phyloP scores from a whole-genome alignment of 164 flowering plant genomes.

The Cinnamomum chago region DNA sequence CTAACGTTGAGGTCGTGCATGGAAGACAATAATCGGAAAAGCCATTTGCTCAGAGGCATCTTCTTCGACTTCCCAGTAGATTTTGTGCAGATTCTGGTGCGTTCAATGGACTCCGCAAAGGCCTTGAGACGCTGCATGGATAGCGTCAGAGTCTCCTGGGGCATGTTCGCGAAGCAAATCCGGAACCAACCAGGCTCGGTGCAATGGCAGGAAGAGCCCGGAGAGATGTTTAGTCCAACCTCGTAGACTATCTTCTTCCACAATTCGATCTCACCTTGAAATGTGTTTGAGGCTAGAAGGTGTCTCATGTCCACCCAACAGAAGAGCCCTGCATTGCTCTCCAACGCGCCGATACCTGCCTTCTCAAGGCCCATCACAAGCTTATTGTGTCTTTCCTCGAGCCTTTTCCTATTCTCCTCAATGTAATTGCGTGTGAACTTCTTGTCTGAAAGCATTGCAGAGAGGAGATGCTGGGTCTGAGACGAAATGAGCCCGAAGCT shows the following conservation, averaged over 20 bases:
- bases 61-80: constrained; percentile 13
- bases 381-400: constrained; percentile 20
- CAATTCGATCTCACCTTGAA: constrained; percentile 68
- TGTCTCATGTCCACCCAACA: constrained; percentile 94
- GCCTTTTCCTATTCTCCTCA: constrained; percentile 20
- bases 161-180: constrained; percentile 84
- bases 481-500: constrained; percentile 45
- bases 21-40: constrained; percentile 33
- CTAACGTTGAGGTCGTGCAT: neutral
- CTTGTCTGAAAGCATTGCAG: constrained; percentile 26
- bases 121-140: constrained; percentile 48
- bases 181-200: constrained; percentile 93
- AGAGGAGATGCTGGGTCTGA: constrained; percentile 35
- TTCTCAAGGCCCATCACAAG: constrained; percentile 26
- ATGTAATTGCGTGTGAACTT: constrained; percentile 23
- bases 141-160: constrained; percentile 51
- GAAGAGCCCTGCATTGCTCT: constrained; percentile 65
- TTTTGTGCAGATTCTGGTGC: neutral
- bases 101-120: constrained; percentile 28
- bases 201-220: constrained; percentile 89
- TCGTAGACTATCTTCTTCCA: constrained; percentile 75
- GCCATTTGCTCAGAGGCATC: neutral
- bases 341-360: constrained; percentile 22
- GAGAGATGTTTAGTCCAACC: constrained; percentile 70
- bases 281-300: constrained; percentile 40